A percentile compares a stretch with the other conserved stretches of the same genome.
Conservation (phyloP, 176 grass and related monocot genomes). For the Leersia perrieri region DNA sequence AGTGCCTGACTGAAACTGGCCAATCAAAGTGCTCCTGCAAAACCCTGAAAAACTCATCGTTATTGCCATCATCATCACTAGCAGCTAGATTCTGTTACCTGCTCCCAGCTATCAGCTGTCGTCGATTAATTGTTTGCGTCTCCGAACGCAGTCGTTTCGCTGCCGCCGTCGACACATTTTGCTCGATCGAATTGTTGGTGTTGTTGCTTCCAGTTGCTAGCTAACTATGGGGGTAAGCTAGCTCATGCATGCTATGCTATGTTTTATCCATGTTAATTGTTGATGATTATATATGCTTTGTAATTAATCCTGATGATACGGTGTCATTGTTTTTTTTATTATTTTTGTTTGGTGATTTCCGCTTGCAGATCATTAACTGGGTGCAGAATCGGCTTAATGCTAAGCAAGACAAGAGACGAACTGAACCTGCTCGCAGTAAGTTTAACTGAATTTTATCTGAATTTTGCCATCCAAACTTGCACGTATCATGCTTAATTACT, state of each 20-base stretch:
- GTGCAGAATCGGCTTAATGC: slow-evolving; percentile 65
- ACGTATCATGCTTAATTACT: neutral
- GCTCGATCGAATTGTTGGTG: too few species aligned
- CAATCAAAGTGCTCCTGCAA: slow-evolving; percentile 26
- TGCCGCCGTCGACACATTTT: neutral
- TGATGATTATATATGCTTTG: neutral
- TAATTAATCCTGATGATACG: too few species aligned
- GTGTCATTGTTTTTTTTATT: neutral
- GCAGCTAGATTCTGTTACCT: neutral
- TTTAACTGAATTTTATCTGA: neutral
- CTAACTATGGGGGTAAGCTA: slow-evolving; percentile 49
- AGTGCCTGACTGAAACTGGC: neutral
- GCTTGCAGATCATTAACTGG: slow-evolving; percentile 77
- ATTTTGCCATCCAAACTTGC: too few species aligned
- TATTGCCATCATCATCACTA: neutral
- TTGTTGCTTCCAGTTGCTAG: neutral
- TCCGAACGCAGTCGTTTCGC: neutral
- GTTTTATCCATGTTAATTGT: neutral
- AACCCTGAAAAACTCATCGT: slow-evolving; percentile 28
- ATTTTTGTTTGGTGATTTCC: too few species aligned
- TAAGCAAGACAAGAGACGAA: slow-evolving; percentile 63
- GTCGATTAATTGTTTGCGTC: neutral
- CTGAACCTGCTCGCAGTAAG: slow-evolving; percentile 20
- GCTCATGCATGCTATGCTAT: neutral
- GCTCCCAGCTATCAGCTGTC: neutral